A percentile compares a stretch with the other conserved stretches of the same genome.
Conservation (phyloP, 495 filamentous ascomycete species). For the Chlorociboria aeruginascens region DNA sequence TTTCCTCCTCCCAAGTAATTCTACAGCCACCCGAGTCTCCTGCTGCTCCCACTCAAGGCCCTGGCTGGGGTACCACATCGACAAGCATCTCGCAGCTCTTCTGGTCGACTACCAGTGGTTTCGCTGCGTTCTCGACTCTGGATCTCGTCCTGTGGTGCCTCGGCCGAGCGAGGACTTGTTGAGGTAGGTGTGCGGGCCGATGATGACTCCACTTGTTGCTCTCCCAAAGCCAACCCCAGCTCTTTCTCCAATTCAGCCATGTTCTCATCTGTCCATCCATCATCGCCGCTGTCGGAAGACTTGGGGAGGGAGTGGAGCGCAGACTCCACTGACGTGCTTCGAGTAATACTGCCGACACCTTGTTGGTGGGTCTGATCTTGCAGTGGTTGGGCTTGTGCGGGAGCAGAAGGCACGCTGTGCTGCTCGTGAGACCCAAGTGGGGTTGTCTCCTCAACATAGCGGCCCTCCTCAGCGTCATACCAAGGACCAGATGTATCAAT, state of each 20-base stretch:
- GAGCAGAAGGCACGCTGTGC: neutral
- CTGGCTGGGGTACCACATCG: neutral
- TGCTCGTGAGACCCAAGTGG: constrained; percentile 2
- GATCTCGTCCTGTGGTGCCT: neutral
- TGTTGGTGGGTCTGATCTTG: constrained; percentile 5
- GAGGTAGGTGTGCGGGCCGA: neutral
- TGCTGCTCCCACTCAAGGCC: no score
- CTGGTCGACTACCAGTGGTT: neutral
- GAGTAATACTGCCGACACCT: constrained; percentile 4
- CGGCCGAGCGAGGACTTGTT: neutral
- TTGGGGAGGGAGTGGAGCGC: neutral
- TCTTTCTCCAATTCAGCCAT: neutral
- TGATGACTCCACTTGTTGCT: neutral
- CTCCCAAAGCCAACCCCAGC: neutral
- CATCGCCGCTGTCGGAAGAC: neutral
- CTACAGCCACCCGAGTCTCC: no score
- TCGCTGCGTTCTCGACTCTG: neutral
- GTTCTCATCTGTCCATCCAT: neutral
- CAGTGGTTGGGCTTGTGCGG: constrained; percentile 2
- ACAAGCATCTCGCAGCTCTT: neutral
- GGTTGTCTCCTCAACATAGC: constrained; percentile 4
- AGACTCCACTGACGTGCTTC: neutral
- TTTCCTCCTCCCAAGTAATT: no score
- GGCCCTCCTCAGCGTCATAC: constrained; percentile 5
- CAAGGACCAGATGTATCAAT: constrained; percentile 3